These are phyloP conservation scores for Kalaharituber pfeilii DNA, from an alignment of 2,329 filamentous ascomycete species.

Conservation along the genomic window DNA sequence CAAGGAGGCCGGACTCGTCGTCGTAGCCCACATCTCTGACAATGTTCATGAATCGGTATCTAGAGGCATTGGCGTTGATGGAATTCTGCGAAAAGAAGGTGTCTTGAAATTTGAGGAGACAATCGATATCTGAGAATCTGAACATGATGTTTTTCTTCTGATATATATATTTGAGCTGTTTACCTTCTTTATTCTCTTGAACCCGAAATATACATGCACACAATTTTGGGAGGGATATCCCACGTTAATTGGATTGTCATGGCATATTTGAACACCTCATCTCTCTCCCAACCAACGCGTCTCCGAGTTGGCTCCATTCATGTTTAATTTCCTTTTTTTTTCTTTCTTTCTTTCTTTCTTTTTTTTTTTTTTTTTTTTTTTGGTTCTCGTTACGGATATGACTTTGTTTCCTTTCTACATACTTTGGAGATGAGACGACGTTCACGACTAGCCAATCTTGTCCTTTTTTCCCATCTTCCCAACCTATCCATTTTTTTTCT, in stretches of 20 bases:
- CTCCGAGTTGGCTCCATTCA: neutral
- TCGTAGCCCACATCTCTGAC: slow-evolving; percentile 55
- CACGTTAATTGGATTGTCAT: no score
- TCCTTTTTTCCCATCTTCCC: neutral
- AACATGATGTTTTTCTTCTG: slow-evolving; percentile 3
- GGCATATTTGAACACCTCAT: no score
- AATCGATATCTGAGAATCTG: slow-evolving; percentile 46
- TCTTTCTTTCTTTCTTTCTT: neutral
- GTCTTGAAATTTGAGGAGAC: slow-evolving; percentile 86
- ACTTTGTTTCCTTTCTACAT: neutral
- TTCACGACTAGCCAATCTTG: no score
- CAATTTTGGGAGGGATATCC: neutral
- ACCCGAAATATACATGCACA: slow-evolving; percentile 1
- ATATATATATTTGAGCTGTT: neutral
- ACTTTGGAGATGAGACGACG: neutral
- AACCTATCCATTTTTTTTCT: neutral
- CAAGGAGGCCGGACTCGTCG: slow-evolving; percentile 79
- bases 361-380: neutral
- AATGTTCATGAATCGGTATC: slow-evolving; percentile 34
- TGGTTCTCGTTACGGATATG: neutral
- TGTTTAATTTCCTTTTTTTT: neutral
- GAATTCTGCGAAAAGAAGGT: slow-evolving; percentile 67
- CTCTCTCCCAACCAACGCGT: no score
- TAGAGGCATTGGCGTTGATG: slow-evolving; percentile 42
- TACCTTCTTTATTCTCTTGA: neutral